Evolutionary conservation across 139 green algal species (phyloP), one percentile per base, ranked within the genome.

Genomic region (Astrephomene gubernaculifera): DNA sequence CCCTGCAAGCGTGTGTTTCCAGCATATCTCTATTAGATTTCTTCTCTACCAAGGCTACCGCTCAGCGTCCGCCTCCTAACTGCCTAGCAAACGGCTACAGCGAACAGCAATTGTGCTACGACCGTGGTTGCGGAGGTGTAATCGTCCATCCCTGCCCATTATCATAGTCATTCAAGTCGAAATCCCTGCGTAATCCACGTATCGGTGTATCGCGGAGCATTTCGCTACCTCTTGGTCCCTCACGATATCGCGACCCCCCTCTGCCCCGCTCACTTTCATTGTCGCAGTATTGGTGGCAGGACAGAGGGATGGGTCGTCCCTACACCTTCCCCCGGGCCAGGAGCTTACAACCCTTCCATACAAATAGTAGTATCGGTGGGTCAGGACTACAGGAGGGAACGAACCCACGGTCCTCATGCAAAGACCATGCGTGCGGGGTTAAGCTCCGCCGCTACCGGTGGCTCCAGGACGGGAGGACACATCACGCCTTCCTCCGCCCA

Each of bases 221-320:
- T 17, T 57, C 49, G 14, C 49, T 57, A 12, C 49, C 49, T 57
- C 49, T 57, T 12, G 14, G 12, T 12, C 17, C 49, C 49, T 17
- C 12, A 12, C 49, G 49, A 12, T 57, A 17, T 17, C 17, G 49
- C 49, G 14, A 12, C 49, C 12, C 49, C 14, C 14, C 49, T 57
- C 14, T 17, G 12, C 14, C 49, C 17, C 14, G 14, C 49, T 12
- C 49, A 25, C 49, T 17, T 57, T 12, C 49, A 57, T 57, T 57
- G 49, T 17, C 49, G 12, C 49, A 57, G 17, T 17, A 27, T n/a
- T 35, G 49, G 65, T 53, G 79, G 79, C 27, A 63, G 79, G 4
- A 85, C 79, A 10, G 79, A 75, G 25, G 69, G 69, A 8, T 85
- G 79, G 79, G 79, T 85, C 19, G 35, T 76, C 4, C 44, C 31